Evolutionary conservation across 352 stramenopile genomes (phyloP).

Genomic region (Saprolegnia diclina): DNA sequence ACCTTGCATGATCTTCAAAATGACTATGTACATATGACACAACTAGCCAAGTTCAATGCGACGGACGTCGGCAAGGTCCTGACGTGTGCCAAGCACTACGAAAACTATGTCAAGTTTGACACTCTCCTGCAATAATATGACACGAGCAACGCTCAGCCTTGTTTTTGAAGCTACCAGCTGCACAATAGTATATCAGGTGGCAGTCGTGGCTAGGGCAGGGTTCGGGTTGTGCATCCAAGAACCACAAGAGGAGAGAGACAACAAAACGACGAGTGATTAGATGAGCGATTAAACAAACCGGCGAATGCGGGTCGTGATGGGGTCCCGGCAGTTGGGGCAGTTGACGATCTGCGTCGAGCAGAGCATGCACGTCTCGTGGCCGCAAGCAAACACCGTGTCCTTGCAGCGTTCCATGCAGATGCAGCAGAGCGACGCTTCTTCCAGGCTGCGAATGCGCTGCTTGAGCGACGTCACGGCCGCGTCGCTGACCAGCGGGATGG

Average conservation of each 20-base stretch:
- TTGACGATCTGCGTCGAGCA: constrained; percentile 51
- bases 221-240: too few species aligned
- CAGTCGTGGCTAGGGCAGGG: too few species aligned
- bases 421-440: constrained; percentile 55
- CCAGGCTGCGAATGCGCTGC: constrained; percentile 32
- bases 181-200: too few species aligned
- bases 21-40: constrained; percentile 24
- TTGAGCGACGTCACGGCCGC: neutral
- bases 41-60: constrained; percentile 80
- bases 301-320: constrained; percentile 34
- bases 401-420: constrained; percentile 76
- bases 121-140: constrained; percentile 22
- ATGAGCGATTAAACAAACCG: constrained; percentile 14
- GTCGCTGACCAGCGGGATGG: neutral
- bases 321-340: constrained; percentile 62
- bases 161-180: too few species aligned
- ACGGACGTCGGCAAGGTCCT: constrained; percentile 72
- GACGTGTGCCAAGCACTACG: constrained; percentile 83
- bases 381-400: constrained; percentile 76
- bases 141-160: too few species aligned
- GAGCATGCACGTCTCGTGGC: constrained; percentile 64
- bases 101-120: constrained; percentile 75
- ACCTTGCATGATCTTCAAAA: constrained; percentile 16
- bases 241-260: too few species aligned
- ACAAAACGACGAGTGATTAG: neutral